Base-by-base conservation (phyloP, 1,284 basidiomycete species). In the Ustilago trichophora region DNA sequence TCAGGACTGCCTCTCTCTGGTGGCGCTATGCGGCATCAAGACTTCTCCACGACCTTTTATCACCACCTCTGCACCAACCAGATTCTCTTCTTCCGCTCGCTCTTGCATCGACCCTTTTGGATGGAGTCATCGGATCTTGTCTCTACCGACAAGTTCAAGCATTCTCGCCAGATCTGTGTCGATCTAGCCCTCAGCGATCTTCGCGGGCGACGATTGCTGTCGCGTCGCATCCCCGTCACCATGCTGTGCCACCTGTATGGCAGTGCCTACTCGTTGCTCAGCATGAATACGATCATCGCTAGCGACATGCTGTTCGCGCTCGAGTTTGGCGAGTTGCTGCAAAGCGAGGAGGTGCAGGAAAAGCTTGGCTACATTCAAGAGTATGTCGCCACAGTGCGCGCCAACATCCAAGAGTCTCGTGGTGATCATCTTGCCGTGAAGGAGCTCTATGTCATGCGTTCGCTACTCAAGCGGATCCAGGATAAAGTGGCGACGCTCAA, bases 211-310 rank as follows among this genome's bases (percentile, higher is more conserved):
- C 42, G 63, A 6, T 19, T 58, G 41, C 56, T 66, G 15, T 66
- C 63, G n/a, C 51, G 63, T 6, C 51, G 63, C 12, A 34, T 66
- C 0, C 63, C 63, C 0, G 63, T 60, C 7, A 66, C 63, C n/a
- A 66, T 66, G 63, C 43, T 66, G 6, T 66, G 63, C 19, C 63
- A 66, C 18, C 35, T 66, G 8, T 66, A 59, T 41, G 63, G 63
- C 36, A 60, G 56, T 35, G 63, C 63, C 10, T 66, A 66, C 40
- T 66, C 63, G 29, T 32, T 66, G 19, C 52, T 66, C 19, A 66
- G 52, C 38, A 66, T 66, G 63, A 66, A 66, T 45, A 66, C 63
- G 6, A 60, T 66, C 43, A 66, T 66, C n/a, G 63, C 63, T 7
- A 60, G 56, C 40, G 63, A 66, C 32, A 48, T 66, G 43, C 56